Evolutionary conservation across 2,329 filamentous ascomycete genomes (phyloP).

Genomic region (Claviceps pusilla): DNA sequence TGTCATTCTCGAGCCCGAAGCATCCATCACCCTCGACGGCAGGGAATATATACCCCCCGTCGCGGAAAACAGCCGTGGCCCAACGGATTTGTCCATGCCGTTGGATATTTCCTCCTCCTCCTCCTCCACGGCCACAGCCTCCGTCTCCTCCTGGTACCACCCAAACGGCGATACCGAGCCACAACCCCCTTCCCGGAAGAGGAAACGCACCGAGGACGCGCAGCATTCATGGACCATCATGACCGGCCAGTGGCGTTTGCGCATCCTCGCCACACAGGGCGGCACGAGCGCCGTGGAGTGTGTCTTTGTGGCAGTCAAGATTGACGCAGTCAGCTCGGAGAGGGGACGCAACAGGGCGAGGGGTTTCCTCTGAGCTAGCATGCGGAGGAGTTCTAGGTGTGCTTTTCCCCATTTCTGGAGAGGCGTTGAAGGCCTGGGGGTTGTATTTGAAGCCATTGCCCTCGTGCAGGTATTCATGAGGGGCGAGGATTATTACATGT

Average conservation of each 20-base stretch:
- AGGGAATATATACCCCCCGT: conserved; percentile 22
- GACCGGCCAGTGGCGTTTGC: conserved; percentile 57
- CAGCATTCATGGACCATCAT: conserved; percentile 44
- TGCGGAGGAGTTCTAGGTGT: too few species aligned
- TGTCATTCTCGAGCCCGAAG: conserved; percentile 44
- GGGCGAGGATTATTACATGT: too few species aligned
- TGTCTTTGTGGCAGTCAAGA: conserved; percentile 57
- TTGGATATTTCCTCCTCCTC: not conserved
- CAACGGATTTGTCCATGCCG: not conserved
- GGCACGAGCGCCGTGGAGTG: conserved; percentile 49
- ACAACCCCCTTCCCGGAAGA: conserved; percentile 24
- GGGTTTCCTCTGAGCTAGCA: conserved; percentile 37
- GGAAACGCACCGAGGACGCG: conserved; percentile 26
- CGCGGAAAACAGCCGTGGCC: not conserved
- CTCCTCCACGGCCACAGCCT: not conserved
- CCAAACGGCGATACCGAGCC: conserved; percentile 12
- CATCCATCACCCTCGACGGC: conserved; percentile 45
- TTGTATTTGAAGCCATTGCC: too few species aligned
- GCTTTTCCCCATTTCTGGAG: too few species aligned
- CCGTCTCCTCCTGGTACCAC: conserved; percentile 3
- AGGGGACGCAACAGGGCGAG: conserved; percentile 49
- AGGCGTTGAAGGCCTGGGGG: too few species aligned
- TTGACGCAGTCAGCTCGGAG: conserved; percentile 57
- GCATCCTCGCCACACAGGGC: conserved; percentile 39
- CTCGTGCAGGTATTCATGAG: too few species aligned